These are phyloP conservation scores for Rhododendron simsii DNA, from an alignment of 148 eudicot genomes.

Conservation along the genomic window DNA sequence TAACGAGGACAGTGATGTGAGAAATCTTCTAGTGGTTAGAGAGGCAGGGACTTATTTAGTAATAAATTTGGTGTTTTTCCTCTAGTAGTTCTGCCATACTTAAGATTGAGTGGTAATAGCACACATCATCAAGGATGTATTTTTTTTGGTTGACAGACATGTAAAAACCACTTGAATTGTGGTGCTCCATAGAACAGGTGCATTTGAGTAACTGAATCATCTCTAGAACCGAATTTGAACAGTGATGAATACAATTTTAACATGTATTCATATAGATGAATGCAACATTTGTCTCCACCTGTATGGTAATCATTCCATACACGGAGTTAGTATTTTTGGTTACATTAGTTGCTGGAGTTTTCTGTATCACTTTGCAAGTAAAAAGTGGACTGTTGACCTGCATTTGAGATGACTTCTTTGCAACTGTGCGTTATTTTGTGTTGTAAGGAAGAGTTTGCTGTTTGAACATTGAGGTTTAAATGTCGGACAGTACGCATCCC, in stretches of 20 bases:
- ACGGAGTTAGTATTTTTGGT: neutral
- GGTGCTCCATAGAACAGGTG: neutral
- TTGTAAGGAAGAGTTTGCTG: neutral
- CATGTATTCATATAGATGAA: neutral
- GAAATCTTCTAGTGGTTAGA: neutral
- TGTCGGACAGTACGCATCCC: neutral
- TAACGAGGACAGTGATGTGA: neutral
- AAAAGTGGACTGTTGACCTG: neutral
- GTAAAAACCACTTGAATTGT: neutral
- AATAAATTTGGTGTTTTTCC: neutral
- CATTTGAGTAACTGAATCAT: neutral
- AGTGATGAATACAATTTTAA: too few relatives aligned
- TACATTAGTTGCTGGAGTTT: neutral
- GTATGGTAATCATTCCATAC: neutral
- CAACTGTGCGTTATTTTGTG: neutral
- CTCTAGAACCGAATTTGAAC: neutral
- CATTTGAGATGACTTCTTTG: neutral
- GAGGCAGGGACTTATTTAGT: neutral
- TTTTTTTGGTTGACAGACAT: neutral
- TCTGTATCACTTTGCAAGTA: neutral
- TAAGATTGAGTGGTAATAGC: neutral
- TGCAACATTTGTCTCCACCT: neutral
- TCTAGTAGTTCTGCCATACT: neutral
- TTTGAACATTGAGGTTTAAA: conserved; percentile 5
- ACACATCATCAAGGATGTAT: neutral